Base-by-base conservation (phyloP, 2,329 filamentous ascomycete genomes). In the Leptodontidium sp. region DNA sequence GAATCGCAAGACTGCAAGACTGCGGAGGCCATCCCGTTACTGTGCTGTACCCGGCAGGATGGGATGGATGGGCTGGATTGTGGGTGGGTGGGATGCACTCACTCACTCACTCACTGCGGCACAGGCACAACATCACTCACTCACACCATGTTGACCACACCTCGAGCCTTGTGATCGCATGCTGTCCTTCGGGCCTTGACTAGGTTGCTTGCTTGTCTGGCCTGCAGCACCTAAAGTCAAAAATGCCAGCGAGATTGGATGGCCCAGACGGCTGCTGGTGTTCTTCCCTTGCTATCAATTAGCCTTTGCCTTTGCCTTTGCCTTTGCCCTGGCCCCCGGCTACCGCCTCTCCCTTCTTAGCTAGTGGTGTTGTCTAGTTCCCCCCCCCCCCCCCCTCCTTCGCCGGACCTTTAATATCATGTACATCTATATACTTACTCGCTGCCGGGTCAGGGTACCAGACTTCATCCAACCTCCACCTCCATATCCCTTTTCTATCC, bases 341-440 rank as follows among this genome's bases (percentile, higher is more conserved):
- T 38, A 45, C 35, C 57, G 38, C 57, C 57, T 59, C 57, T 59
- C 35, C 38, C 7, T 11, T 40, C 35, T 59, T n/a, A 45, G 57
- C 35, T 58, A 40, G 55, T 40, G n/a, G 55, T 29, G 17, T 58
- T 24, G 15, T 53, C 11, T 32, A 40, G 55, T 40, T 40, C 55
- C 55, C 55, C 55, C n/a, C 32, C 14, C 35, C 40, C n/a, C n/a
- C 17, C 24, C 12, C 38, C 38, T 15, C 50, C 38, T 14, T 17
- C 7, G 57, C 35, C 21, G 57, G 38, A 50, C 55, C 47, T 68
- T 70, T 70, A 70, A 68, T 70, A 55, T 21, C 21, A 21, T 70
- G 63, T 61, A 66, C 63, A 66, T 66, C 45, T 21, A 68, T 70
- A 66, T 70, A 70, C 66, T 68, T 70, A 70, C 66, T 68, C 63